Evolutionary conservation across 345 rosid species (phyloP), one percentile per base, ranked within the genome.

Genomic region (Angophora floribunda): DNA sequence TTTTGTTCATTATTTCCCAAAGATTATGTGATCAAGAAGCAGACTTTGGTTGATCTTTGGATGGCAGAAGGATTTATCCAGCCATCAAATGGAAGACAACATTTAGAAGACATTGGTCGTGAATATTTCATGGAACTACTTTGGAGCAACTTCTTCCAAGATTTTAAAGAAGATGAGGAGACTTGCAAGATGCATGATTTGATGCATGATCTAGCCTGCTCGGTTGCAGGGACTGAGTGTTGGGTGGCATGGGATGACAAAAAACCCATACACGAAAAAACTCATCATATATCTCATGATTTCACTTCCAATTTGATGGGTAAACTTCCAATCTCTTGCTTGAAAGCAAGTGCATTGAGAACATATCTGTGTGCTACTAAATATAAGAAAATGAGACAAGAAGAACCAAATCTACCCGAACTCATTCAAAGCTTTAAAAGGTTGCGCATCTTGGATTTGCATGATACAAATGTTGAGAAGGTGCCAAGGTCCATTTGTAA

Each of bases 131-230:
- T 85, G 52, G 82, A 63, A n/a, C 14, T 63, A 4, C 63, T 87
- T 80, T 86, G 9, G 52, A 78, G 87, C 22, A 88, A 86, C 4
- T 89, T 92, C 32, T 92, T 92, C 19, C 90, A 92, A 7, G 89
- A 87, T 11, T 55, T 52, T 24, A 22, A 8, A 41, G 41, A 47
- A 14, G 88, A 91, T 80, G 4, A 28, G 12, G 5, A 1, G 4
- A 6, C 5, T 16, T 91, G 87, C 61, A 89, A 86, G 50, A 87
- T 91, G 91, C 92, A 89, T 52, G 88, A 86, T 49, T 41, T 86
- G 52, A 89, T 90, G 82, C 93, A 90, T 61, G 90, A 89, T 75
- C 91, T 91, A 53, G 91, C 89, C 1, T 3, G 0, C 4, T 13
- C 0, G 3, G 57, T 92, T 13, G 87, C 89, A 1, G 53, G 84